Base-by-base conservation (phyloP, 495 filamentous ascomycete species). In the Xylaria flabelliformis region DNA sequence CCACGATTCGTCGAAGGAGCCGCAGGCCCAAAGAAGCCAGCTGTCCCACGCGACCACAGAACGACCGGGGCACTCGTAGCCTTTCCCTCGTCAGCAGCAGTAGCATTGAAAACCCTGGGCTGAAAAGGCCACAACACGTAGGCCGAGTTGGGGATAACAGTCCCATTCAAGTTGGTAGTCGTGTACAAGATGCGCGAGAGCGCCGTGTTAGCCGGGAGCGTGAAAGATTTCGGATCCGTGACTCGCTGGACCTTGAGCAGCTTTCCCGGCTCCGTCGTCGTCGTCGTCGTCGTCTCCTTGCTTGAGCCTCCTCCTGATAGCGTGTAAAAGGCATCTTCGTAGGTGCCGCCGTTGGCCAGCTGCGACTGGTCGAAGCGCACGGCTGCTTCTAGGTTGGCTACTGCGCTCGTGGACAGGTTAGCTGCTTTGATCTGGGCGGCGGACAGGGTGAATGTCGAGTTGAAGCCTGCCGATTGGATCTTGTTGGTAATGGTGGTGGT, bases 31-130 rank as follows among this genome's bases (percentile, higher is more conserved):
- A 76, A 83, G 63, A 83, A 74, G 3, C 88, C 87, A 12, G 80
- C 82, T 17, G 88, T 89, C 0, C 87, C 87, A 73, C 88, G 88
- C 3, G 85, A 79, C 83, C 86, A 88, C 7, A 81, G 76, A 6
- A 89, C 82, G n/a, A 85, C 72, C 17, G 86, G 85, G 19, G 71
- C 75, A 42, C 39, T 42, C 39, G 1, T 2, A 2, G 9, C 39
- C 39, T 42, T 42, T 46, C 75, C 74, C 46, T 50, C n/a, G n/a
- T n/a, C 17, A 0, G 17, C 29, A 34, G 42, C n/a, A 5, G 24
- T 17, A 4, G 53, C 32, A 17, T 56, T 56, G 72, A 46, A 73
- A 8, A 61, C 73, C 24, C 72, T 73, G 10, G 82, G 79, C 12
- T 68, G 64, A 74, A 81, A 87, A 0, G 86, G 87, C 85, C 85